A percentile compares a stretch with the other conserved stretches of the same genome.
Evolutionary conservation across 352 stramenopile genomes (phyloP).

Genomic region (Globisporangium nodosum): DNA sequence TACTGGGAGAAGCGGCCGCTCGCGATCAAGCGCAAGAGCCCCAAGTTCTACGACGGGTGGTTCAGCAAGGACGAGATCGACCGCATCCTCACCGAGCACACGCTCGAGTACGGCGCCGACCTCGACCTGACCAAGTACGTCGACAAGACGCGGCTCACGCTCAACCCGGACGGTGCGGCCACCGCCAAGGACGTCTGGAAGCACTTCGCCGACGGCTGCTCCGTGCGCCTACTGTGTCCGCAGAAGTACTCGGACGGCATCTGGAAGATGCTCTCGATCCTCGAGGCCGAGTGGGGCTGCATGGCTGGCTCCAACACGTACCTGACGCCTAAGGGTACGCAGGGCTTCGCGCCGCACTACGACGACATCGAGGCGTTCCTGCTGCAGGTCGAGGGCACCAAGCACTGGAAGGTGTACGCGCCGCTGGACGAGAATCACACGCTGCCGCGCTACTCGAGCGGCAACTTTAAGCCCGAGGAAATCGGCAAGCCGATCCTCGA

Average conservation of each 20-base stretch:
- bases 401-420: conserved; percentile 91
- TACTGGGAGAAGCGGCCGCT: conserved; percentile 94
- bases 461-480: conserved; percentile 72
- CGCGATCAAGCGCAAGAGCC: conserved; percentile 64
- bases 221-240: conserved; percentile 90
- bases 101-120: conserved; percentile 73
- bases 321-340: conserved; percentile 88
- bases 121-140: conserved; percentile 88
- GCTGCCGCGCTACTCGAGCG: conserved; percentile 61
- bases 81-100: conserved; percentile 69
- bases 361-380: conserved; percentile 97
- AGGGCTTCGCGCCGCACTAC: conserved; percentile 97
- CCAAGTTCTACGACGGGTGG: conserved; percentile 76
- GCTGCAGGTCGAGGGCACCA: conserved; percentile 90
- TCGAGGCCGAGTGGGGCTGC: conserved; percentile 92
- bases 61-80: conserved; percentile 71
- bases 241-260: conserved; percentile 88
- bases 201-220: conserved; percentile 84
- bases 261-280: conserved; percentile 89
- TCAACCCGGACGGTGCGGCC: conserved; percentile 51
- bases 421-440: conserved; percentile 46
- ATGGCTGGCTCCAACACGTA: conserved; percentile 95
- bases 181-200: conserved; percentile 72
- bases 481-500: conserved; percentile 77
- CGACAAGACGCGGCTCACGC: conserved; percentile 64